Evolutionary conservation across 148 eudicot species (phyloP).

Genomic region (Nepenthes gracilis): DNA sequence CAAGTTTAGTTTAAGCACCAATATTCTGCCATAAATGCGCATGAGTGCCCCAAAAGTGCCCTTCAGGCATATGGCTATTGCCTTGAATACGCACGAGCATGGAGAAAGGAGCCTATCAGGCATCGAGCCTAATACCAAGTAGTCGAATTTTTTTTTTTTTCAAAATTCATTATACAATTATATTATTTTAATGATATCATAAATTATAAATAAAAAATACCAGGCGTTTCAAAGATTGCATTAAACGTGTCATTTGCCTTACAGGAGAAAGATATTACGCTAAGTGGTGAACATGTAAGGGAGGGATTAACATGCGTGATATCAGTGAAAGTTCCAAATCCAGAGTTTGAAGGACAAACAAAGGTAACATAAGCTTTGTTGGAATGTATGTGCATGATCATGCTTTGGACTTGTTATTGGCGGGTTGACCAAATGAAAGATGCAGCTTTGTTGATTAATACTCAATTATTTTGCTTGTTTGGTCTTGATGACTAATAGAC

Average conservation of each 20-base stretch:
- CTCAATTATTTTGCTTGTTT: not conserved
- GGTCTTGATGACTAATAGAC: conserved; percentile 28
- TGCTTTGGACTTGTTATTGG: not conserved
- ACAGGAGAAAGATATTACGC: conserved; percentile 78
- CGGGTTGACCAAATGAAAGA: not conserved
- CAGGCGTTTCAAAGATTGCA: not conserved
- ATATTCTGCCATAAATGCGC: too few relatives aligned
- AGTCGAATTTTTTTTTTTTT: too few relatives aligned
- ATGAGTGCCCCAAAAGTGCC: too few relatives aligned
- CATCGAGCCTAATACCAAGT: too few relatives aligned
- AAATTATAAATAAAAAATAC: not conserved
- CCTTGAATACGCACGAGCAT: too few relatives aligned
- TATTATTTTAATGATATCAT: too few relatives aligned
- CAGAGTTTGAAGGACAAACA: conserved; percentile 99
- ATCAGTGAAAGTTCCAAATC: conserved; percentile 91
- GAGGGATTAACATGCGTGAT: conserved; percentile 87
- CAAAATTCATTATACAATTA: too few relatives aligned
- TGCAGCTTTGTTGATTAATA: not conserved
- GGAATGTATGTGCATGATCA: not conserved
- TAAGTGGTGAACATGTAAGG: conserved; percentile 92
- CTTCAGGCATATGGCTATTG: too few relatives aligned
- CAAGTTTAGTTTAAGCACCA: too few relatives aligned
- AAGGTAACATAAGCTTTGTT: conserved; percentile 36
- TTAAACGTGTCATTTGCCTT: not conserved
- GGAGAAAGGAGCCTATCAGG: too few relatives aligned